Percentiles rank a stretch among this genome's conserved stretches.
Conservation (phyloP, 2,329 filamentous ascomycete species). For the Clarireedia homoeocarpa region DNA sequence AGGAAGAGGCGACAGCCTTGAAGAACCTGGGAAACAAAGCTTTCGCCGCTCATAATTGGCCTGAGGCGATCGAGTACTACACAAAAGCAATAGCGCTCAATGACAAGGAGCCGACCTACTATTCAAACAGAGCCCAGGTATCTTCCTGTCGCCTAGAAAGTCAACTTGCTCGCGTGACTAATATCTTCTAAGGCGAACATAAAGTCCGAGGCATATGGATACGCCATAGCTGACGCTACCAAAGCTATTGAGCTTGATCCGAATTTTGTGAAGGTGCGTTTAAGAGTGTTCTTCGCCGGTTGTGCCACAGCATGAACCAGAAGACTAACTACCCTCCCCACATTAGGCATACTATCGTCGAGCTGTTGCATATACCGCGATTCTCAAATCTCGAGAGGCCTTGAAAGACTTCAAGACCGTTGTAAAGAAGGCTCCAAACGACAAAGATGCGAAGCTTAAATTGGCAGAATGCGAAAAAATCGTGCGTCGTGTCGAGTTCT, state of each 20-base stretch:
- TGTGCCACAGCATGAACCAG: background rate
- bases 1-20: conserved; percentile 68
- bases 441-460: conserved; percentile 87
- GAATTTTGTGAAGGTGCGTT: conserved; percentile 72
- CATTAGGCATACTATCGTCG: conserved; percentile 84
- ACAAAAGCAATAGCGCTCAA: conserved; percentile 80
- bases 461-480: conserved; percentile 91
- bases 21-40: conserved; percentile 95
- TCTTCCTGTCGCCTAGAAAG: conserved; percentile 28
- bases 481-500: conserved; percentile 85
- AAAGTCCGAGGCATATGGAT: conserved; percentile 91
- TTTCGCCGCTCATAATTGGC: conserved; percentile 83
- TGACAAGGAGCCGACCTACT: conserved; percentile 80
- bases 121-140: conserved; percentile 91
- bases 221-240: conserved; percentile 82
- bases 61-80: conserved; percentile 73
- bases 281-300: background rate
- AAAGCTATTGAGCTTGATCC: conserved; percentile 87
- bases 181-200: conserved; percentile 68
- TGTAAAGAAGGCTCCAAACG: conserved; percentile 75
- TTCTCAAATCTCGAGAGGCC: conserved; percentile 80
- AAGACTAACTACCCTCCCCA: background rate
- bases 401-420: conserved; percentile 89
- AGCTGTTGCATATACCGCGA: conserved; percentile 85
- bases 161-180: conserved; percentile 39